Conservation (phyloP, 2,329 filamentous ascomycete genomes). For the Nemania serpens region DNA sequence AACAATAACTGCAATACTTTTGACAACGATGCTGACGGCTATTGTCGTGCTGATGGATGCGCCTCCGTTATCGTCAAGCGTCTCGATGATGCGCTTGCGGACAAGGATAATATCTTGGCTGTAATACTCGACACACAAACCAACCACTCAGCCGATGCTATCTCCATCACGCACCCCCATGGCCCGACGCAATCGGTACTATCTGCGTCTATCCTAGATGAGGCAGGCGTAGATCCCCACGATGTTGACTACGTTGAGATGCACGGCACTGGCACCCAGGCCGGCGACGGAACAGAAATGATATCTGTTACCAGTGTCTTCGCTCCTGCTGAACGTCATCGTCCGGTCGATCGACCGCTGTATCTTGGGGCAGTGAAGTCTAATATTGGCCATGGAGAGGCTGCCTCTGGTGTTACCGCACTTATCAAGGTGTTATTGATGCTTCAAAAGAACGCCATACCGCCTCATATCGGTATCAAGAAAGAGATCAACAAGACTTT, state of each 20-base stretch:
- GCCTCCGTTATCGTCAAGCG: slow-evolving; percentile 79
- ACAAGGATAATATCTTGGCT: slow-evolving; percentile 78
- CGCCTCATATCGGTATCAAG: slow-evolving; percentile 72
- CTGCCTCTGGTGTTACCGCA: slow-evolving; percentile 65
- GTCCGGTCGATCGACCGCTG: slow-evolving; percentile 56
- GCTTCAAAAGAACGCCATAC: slow-evolving; percentile 65
- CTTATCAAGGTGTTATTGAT: slow-evolving; percentile 69
- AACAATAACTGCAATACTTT: slow-evolving; percentile 80
- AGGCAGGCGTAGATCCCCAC: slow-evolving; percentile 74
- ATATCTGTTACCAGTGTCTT: slow-evolving; percentile 67
- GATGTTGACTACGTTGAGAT: slow-evolving; percentile 86
- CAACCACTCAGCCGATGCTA: slow-evolving; percentile 80
- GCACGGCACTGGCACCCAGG: slow-evolving; percentile 88
- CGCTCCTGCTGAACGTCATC: slow-evolving; percentile 52
- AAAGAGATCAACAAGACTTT: slow-evolving; percentile 64
- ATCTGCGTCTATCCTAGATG: slow-evolving; percentile 71
- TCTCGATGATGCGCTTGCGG: slow-evolving; percentile 75
- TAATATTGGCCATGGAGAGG: slow-evolving; percentile 67
- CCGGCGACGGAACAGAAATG: slow-evolving; percentile 84
- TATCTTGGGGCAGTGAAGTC: slow-evolving; percentile 67
- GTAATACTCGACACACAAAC: slow-evolving; percentile 76
- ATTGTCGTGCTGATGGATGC: slow-evolving; percentile 79
- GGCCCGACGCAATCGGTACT: slow-evolving; percentile 74
- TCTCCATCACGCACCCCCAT: slow-evolving; percentile 84
- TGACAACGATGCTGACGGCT: slow-evolving; percentile 79